Evolutionary conservation across 1,284 basidiomycete genomes (phyloP), one percentile per base, ranked within the genome.

Genomic region (Malassezia obtusa): DNA sequence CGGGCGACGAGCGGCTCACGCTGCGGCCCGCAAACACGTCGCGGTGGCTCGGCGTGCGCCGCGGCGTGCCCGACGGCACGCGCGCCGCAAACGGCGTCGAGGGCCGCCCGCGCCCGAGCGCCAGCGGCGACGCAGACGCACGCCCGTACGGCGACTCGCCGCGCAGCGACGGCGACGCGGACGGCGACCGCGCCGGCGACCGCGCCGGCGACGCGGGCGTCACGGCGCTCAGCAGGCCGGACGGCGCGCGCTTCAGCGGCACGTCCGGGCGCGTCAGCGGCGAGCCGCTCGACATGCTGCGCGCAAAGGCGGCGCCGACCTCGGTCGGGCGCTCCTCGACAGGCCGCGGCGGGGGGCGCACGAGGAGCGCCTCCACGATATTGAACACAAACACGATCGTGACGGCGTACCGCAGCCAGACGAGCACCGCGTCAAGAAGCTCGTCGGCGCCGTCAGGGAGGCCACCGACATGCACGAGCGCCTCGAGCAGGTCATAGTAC

Each of bases 251-350:
- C 32, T 14, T 17, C 43, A 19, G 15, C 9, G 15, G 26, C 14
- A 15, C 15, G 22, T 31, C 30, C 8, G 43, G 30, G 14, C 45
- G 45, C 31, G 45, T 46, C 19, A 33, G 17, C 24, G 45, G 45
- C 19, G 45, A 46, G 24, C 45, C 35, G 28, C 26, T 26, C 19
- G 52, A 54, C n/a, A 44, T 45, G 28, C 41, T 32, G n/a, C 53
- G 47, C 14, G 53, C 53, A 12, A 56, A 36, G 12, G 53, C 49
- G 37, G 41, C 37, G 33, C 53, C 53, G 22, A 56, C 48, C 14
- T 38, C 17, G 7, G 38, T 37, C 30, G 26, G 26, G 2, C 26
- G 8, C 15, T n/a, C 21, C 8, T 14, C 43, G 3, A 49, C 36
- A 2, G 25, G 25, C 5, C 14, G 24, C 12, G 43, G 21, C 15